Evolutionary conservation across 768 basidiomycete genomes (phyloP), one percentile per base, ranked within the genome.

Genomic region (Neoboletus subvelutipes): DNA sequence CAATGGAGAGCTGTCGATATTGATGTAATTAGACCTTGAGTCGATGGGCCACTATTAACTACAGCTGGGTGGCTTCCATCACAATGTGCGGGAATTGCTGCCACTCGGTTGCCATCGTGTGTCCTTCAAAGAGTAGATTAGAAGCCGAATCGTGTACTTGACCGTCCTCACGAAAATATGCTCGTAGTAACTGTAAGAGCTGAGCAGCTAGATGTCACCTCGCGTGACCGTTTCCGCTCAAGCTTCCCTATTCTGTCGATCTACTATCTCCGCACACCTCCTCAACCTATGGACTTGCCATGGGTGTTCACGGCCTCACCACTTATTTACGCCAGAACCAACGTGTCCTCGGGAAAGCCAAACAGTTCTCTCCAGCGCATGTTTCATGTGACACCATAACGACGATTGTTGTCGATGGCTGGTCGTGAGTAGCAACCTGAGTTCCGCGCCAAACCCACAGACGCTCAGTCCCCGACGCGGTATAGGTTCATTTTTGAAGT

Each of bases 381-480:
- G 20, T 40, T 50, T 61, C 59, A 33, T 57, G 43, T 6, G 52
- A 65, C 12, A 34, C 54, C 42, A 51, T 58, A 47, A 76, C 79
- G 20, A 75, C 82, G 33, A 74, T 92, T 57, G 86, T 94, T 10
- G 81, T 93, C 49, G 91, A 94, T 74, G 91, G 83, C 45, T 91
- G 87, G 89, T 92, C 91, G 91, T 93, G 70, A 85, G 91, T 85
- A 45, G 2, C 48, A 43, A 5, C 20, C 20, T 13, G 15, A 33
- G 5, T 31, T 40, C 24, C 41, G 48, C 40, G 29, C 24, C 26
- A 43, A 51, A 54, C 56, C 40, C 36, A 46, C 49, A 57, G 28
- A 11, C 53, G 41, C 59, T 55, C 46, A 52, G 6, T 54, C 40
- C 65, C 43, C 13, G 17, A 57, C 53, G 31, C 45, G 47, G 50